Evolutionary conservation across 495 filamentous ascomycete genomes (phyloP).

Genomic region (Aspergillus heteromorphus): DNA sequence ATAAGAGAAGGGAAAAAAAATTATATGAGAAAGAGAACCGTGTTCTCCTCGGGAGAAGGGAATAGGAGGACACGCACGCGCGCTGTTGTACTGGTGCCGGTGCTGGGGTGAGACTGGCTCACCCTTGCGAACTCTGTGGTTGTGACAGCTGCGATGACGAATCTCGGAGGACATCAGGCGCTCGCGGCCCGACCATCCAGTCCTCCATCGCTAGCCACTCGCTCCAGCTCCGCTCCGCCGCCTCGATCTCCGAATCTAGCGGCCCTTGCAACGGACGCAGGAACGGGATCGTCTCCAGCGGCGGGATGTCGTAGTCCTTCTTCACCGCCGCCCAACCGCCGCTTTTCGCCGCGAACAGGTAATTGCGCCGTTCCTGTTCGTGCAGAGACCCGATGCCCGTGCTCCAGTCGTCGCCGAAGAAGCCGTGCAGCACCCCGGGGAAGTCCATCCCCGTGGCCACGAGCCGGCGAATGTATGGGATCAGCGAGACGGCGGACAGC

Average conservation of each 20-base stretch:
- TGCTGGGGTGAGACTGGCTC: not conserved
- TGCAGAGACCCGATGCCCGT: slow-evolving; percentile 74
- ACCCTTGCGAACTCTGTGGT: slow-evolving; percentile 31
- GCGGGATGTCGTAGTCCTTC: slow-evolving; percentile 78
- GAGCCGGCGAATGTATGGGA: slow-evolving; percentile 85
- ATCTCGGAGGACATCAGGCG: slow-evolving; percentile 43
- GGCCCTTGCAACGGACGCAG: slow-evolving; percentile 71
- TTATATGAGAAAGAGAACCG: not conserved
- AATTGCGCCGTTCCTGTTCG: slow-evolving; percentile 88
- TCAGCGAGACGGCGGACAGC: slow-evolving; percentile 60
- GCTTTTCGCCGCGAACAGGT: slow-evolving; percentile 90
- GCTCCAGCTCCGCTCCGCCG: slow-evolving; percentile 76
- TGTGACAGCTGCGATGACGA: slow-evolving; percentile 38
- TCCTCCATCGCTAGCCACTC: slow-evolving; percentile 88
- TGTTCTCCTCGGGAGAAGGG: not conserved
- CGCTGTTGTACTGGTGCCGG: too few species aligned
- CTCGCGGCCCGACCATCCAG: slow-evolving; percentile 69
- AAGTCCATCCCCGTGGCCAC: slow-evolving; percentile 89
- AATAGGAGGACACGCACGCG: not conserved
- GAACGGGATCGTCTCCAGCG: slow-evolving; percentile 80
- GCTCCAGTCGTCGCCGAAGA: slow-evolving; percentile 91
- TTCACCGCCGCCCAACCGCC: slow-evolving; percentile 84
- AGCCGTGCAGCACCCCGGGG: slow-evolving; percentile 79
- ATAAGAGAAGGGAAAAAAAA: not conserved
- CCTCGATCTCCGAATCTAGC: slow-evolving; percentile 73